These are phyloP conservation scores for Polychytrium aggregatum DNA, from an alignment of 192 early-diverging fungal genomes.

Conservation along the genomic window DNA sequence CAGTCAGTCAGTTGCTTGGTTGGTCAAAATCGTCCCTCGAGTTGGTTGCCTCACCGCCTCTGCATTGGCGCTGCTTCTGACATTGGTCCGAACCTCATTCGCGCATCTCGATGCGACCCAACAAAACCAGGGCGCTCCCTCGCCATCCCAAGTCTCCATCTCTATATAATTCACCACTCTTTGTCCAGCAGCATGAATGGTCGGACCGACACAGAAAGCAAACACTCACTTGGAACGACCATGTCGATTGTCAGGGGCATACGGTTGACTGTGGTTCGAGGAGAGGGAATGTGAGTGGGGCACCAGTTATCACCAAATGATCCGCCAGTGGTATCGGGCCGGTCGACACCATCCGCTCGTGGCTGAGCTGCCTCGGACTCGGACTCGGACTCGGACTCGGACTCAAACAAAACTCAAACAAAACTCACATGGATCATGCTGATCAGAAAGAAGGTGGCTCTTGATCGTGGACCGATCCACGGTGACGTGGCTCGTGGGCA, in stretches of 20 bases:
- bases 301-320: neutral
- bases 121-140: too few species aligned
- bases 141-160: too few species aligned
- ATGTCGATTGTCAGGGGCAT: slow-evolving; percentile 75
- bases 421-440: slow-evolving; percentile 61
- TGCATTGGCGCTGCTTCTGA: too few species aligned
- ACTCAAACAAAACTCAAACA: neutral
- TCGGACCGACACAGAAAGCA: neutral
- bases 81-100: too few species aligned
- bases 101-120: too few species aligned
- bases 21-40: neutral
- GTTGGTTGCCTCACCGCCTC: too few species aligned
- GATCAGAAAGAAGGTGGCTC: slow-evolving; percentile 75
- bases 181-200: too few species aligned
- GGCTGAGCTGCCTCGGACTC: too few species aligned
- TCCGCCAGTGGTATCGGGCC: neutral
- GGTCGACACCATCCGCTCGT: neutral
- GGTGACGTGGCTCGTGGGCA: slow-evolving; percentile 69
- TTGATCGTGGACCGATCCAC: slow-evolving; percentile 86
- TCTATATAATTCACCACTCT: too few species aligned
- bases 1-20: too few species aligned
- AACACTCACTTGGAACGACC: slow-evolving; percentile 64
- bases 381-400: neutral
- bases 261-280: slow-evolving; percentile 58
- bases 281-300: too few species aligned